phyloP scores from a whole-genome alignment of 148 eudicot genomes.

The Cornus florida region DNA sequence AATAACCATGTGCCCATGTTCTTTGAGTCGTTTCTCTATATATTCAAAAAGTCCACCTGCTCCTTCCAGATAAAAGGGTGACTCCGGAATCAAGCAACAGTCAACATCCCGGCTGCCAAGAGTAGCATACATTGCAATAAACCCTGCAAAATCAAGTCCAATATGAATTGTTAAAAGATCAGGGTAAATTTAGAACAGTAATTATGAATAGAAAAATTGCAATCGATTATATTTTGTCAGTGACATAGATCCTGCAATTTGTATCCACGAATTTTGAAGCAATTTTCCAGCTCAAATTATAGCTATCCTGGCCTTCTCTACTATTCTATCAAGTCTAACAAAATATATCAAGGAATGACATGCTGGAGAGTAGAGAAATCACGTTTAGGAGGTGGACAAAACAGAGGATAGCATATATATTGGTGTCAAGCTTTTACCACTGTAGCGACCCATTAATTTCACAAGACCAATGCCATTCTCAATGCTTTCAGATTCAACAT shows the following conservation, averaged over 20 bases:
- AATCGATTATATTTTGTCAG: neutral
- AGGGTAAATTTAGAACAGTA: neutral
- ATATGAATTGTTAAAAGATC: neutral
- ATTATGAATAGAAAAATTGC: neutral
- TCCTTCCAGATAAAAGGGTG: constrained; percentile 86
- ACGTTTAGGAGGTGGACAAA: neutral
- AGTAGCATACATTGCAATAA: constrained; percentile 92
- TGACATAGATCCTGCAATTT: neutral
- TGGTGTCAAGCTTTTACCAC: constrained; percentile 46
- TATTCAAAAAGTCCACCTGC: constrained; percentile 81
- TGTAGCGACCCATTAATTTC: constrained; percentile 84
- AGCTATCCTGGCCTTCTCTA: neutral
- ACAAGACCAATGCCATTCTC: constrained; percentile 90
- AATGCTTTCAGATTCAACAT: constrained; percentile 78
- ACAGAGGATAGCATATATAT: neutral
- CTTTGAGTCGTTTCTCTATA: constrained; percentile 66
- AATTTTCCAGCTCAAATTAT: neutral
- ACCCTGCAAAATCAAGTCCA: constrained; percentile 48
- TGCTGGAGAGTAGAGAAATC: neutral
- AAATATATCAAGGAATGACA: neutral
- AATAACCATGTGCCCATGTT: constrained; percentile 87
- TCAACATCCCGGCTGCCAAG: constrained; percentile 95
- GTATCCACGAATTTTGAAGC: neutral
- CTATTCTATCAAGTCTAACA: neutral
- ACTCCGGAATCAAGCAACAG: constrained; percentile 93